Evolutionary conservation across 108 stramenopile species (phyloP).

Genomic region (Cyclotella atomus): DNA sequence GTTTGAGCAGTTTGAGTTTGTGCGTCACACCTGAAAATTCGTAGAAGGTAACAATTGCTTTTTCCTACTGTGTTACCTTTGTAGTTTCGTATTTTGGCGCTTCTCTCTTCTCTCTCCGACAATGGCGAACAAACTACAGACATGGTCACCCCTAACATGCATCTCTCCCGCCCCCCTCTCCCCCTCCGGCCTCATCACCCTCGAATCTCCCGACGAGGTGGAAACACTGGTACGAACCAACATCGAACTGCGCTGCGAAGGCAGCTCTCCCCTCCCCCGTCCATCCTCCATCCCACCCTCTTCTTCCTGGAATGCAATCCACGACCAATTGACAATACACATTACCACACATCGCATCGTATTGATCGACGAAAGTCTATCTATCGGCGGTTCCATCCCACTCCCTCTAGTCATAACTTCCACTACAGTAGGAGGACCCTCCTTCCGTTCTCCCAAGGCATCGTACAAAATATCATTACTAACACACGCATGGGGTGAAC

Average conservation of each 20-base stretch:
- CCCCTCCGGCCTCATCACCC: slow-evolving; percentile 70
- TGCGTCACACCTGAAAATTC: no score
- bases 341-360: slow-evolving; percentile 45
- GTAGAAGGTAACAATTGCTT: no score
- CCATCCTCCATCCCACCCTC: slow-evolving; percentile 30
- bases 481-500: slow-evolving; percentile 68
- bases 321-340: slow-evolving; percentile 50
- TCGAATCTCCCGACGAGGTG: slow-evolving; percentile 72
- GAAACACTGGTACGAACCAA: slow-evolving; percentile 58
- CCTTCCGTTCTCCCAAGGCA: slow-evolving; percentile 41
- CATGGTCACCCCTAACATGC: slow-evolving; percentile 80
- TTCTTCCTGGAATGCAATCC: slow-evolving; percentile 65
- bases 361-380: slow-evolving; percentile 35
- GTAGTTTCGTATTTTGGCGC: no score
- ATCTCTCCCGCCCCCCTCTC: slow-evolving; percentile 66
- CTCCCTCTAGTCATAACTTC: slow-evolving; percentile 55
- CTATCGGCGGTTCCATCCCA: slow-evolving; percentile 46
- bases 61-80: no score
- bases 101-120: background rate
- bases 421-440: slow-evolving; percentile 52
- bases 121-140: background rate
- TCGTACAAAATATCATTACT: slow-evolving; percentile 54
- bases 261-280: slow-evolving; percentile 26
- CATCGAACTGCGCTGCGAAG: slow-evolving; percentile 68
- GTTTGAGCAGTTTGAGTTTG: no score